Evolutionary conservation across 768 basidiomycete genomes (phyloP).

Genomic region (Cystobasidium tubakii): DNA sequence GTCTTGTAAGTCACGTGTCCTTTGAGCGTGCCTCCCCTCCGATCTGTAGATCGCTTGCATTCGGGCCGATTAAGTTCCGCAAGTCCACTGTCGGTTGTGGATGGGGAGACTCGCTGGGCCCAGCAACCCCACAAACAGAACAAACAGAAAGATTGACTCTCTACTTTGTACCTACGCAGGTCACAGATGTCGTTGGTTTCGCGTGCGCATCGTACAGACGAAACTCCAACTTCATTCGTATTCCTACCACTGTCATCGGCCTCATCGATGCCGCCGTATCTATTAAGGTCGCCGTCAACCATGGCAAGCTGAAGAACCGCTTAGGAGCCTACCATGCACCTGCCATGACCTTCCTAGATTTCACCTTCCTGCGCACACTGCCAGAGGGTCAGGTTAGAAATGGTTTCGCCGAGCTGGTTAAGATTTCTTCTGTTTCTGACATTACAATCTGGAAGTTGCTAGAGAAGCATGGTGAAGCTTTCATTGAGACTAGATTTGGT

Average conservation of each 20-base stretch:
- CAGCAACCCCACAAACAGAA: no score
- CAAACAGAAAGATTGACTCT: neutral
- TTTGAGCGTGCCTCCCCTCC: neutral
- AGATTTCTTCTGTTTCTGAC: conserved; percentile 51
- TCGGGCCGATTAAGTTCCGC: neutral
- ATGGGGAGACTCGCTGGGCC: no score
- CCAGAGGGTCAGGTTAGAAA: conserved; percentile 50
- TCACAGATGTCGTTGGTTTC: conserved; percentile 46
- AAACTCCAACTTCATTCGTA: conserved; percentile 49
- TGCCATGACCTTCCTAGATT: conserved; percentile 50
- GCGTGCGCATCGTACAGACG: conserved; percentile 50
- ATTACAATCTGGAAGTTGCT: conserved; percentile 49
- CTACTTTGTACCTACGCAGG: neutral
- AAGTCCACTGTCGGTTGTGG: no score
- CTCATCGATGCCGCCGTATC: conserved; percentile 50
- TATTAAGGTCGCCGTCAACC: conserved; percentile 51
- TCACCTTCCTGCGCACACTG: conserved; percentile 49
- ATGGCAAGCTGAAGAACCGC: conserved; percentile 51
- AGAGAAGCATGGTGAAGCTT: conserved; percentile 49
- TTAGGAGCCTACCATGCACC: conserved; percentile 51
- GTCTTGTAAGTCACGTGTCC: conserved; percentile 41
- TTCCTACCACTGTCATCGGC: conserved; percentile 50
- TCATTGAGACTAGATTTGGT: conserved; percentile 50
- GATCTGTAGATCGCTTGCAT: neutral
- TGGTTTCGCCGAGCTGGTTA: conserved; percentile 51